A percentile compares a stretch with the other conserved stretches of the same genome.
These are phyloP conservation scores for Daldinia decipiens DNA, from an alignment of 495 filamentous ascomycete species.

Conservation along the genomic window DNA sequence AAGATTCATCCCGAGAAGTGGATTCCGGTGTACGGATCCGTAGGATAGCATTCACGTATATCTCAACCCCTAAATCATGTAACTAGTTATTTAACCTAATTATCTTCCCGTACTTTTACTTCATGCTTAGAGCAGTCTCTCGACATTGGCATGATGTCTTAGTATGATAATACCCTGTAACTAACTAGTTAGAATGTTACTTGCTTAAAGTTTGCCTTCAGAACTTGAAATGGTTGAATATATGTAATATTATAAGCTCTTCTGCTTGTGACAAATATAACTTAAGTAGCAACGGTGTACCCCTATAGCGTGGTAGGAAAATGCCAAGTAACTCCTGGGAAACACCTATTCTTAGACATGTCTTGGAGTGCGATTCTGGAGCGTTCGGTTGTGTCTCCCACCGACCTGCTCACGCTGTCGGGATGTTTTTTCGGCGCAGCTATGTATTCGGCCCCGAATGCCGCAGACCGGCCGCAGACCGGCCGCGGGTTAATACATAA, in stretches of 20 bases:
- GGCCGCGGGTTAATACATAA: conserved; percentile 2
- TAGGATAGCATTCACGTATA: background rate
- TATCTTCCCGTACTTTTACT: background rate
- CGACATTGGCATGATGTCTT: too few relatives aligned
- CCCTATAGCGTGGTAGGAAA: too few relatives aligned
- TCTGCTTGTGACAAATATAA: too few relatives aligned
- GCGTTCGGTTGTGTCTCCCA: background rate
- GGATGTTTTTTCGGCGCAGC: background rate
- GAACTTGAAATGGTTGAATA: too few relatives aligned
- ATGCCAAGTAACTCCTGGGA: too few relatives aligned
- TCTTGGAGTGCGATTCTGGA: background rate
- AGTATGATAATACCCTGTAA: too few relatives aligned
- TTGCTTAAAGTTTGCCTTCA: too few relatives aligned
- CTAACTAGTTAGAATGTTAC: too few relatives aligned
- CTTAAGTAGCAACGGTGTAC: too few relatives aligned
- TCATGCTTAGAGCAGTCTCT: background rate
- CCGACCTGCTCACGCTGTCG: background rate
- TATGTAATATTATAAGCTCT: too few relatives aligned
- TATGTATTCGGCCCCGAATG: conserved; percentile 8
- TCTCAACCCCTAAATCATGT: background rate
- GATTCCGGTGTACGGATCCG: background rate
- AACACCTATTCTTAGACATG: background rate
- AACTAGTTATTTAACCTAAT: too few relatives aligned
- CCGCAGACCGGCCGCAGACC: conserved; percentile 12
- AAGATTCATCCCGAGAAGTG: background rate